Evolutionary conservation across 768 basidiomycete species (phyloP).

Genomic region (Phlebiopsis flavidoalba): DNA sequence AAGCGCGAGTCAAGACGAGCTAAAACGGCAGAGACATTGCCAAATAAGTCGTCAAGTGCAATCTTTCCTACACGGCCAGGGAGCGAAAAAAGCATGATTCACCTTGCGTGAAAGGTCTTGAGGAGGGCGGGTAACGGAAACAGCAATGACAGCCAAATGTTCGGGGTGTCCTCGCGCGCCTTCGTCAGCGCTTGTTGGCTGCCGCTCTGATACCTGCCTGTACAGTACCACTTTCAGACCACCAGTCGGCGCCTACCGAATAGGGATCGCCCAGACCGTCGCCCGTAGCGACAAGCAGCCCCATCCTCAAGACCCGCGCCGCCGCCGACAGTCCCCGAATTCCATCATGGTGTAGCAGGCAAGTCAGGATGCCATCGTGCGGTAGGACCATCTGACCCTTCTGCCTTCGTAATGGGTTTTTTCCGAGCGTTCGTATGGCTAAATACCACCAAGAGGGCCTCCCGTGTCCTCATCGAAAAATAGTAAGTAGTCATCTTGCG

Average conservation of each 20-base stretch:
- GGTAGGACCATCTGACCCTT: neutral
- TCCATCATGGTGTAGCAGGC: conserved; percentile 9
- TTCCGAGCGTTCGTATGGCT: conserved; percentile 98
- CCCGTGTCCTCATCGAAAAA: conserved; percentile 98
- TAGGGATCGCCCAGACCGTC: conserved; percentile 11
- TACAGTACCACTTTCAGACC: conserved; percentile 28
- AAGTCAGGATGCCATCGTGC: neutral
- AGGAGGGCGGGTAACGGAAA: conserved; percentile 14
- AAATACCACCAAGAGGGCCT: conserved; percentile 99
- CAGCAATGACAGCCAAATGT: conserved; percentile 11
- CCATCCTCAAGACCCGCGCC: conserved; percentile 20
- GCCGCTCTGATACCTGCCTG: conserved; percentile 18
- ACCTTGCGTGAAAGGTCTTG: conserved; percentile 37
- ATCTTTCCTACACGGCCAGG: conserved; percentile 10
- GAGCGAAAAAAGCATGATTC: conserved; percentile 30
- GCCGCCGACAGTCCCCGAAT: conserved; percentile 21
- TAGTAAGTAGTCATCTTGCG: conserved; percentile 54
- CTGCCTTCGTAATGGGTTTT: conserved; percentile 60
- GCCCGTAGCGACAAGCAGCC: conserved; percentile 18
- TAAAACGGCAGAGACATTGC: conserved; percentile 13
- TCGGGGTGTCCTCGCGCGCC: neutral
- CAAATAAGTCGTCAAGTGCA: conserved; percentile 19
- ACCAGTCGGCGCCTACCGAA: conserved; percentile 29
- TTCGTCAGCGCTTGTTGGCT: conserved; percentile 16
- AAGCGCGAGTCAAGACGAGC: conserved; percentile 73